Evolutionary conservation across 2,329 filamentous ascomycete species (phyloP), one percentile per base, ranked within the genome.

Genomic region (Truncatella angustata): DNA sequence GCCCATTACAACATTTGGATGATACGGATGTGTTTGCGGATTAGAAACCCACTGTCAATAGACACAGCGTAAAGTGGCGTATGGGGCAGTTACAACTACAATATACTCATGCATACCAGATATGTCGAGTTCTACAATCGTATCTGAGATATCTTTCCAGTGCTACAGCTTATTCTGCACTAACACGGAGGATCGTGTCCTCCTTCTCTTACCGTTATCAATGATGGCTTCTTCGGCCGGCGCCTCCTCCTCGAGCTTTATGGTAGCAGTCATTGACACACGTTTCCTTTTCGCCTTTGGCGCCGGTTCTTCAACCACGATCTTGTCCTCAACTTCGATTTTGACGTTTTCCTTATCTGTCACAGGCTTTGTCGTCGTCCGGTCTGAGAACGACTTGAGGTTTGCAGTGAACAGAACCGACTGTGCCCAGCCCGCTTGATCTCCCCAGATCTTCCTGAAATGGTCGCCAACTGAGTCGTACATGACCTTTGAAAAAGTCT

Each of bases 321-420:
- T 53, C 20, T 64, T 60, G 4, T 67, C 58, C 49, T 64, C 59
- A 5, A 61, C 37, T 43, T 68, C 60, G 12, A 66, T 52, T 50
- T 68, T 66, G 28, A 66, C 56, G 6, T 59, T n/a, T n/a, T n/a
- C n/a, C n/a, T n/a, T 59, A 20, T 57, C 54, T 1, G 52, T 48
- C 44, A 66, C 58, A 6, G 52, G 16, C 47, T 64, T 61, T 20
- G 77, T 73, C 42, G 74, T 70, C 51, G 79, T 74, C 20, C 81
- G 79, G 58, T 90, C 87, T 0, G 91, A 87, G 63, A 97, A 97
- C 0, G 90, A 83, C 64, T 84, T 88, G 52, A 99, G 70, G 65
- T 99, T 92, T 0, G 94, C 95, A 0, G 94, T 96, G 65, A 99
- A 99, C 11, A 99, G 77, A 7, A 99, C 94, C 3, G 90, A 96